Percentiles rank a stretch among this genome's conserved stretches.
Evolutionary conservation across 352 stramenopile species (phyloP).

Genomic region (Pythium dissimile): DNA sequence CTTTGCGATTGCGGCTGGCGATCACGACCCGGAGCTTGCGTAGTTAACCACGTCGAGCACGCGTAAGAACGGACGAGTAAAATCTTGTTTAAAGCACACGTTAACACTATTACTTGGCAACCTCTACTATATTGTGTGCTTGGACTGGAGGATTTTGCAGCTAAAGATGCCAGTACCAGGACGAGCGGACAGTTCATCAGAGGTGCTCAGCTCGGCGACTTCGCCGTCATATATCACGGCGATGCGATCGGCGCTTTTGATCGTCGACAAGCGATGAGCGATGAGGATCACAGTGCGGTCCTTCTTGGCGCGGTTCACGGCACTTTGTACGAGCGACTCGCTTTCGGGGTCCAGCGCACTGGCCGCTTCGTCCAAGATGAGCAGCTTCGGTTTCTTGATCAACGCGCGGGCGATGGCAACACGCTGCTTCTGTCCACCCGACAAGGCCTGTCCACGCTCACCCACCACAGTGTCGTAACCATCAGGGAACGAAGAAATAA

Average conservation of each 20-base stretch:
- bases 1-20: background rate
- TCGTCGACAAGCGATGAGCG: constrained; percentile 94
- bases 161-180: constrained; percentile 67
- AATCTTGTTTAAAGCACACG: no score
- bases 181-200: constrained; percentile 52
- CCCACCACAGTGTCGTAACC: constrained; percentile 78
- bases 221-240: constrained; percentile 85
- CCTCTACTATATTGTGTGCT: no score
- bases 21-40: background rate
- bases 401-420: constrained; percentile 71
- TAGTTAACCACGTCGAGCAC: no score
- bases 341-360: constrained; percentile 75
- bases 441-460: constrained; percentile 66
- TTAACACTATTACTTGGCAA: no score
- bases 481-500: constrained; percentile 72
- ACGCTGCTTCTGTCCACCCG: constrained; percentile 79
- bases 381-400: constrained; percentile 69
- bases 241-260: constrained; percentile 91
- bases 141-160: constrained; percentile 23
- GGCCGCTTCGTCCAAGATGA: constrained; percentile 78
- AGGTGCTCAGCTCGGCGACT: constrained; percentile 85
- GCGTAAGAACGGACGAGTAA: no score
- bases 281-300: constrained; percentile 96
- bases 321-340: constrained; percentile 76
- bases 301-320: constrained; percentile 67